Evolutionary conservation across 2,329 filamentous ascomycete species (phyloP), one percentile per base, ranked within the genome.

Genomic region (Penicillium sp.): DNA sequence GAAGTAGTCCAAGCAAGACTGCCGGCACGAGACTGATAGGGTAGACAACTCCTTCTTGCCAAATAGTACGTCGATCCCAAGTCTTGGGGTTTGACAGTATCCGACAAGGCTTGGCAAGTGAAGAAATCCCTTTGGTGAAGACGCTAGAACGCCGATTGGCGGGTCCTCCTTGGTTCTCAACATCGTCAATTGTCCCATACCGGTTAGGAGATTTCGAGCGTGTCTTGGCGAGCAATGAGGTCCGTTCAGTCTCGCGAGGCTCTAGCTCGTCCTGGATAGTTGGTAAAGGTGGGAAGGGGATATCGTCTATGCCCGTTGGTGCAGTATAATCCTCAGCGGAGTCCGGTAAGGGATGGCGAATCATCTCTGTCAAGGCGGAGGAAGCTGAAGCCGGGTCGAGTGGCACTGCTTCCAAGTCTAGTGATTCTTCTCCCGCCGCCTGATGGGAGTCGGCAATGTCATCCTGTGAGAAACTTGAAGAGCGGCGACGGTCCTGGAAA

Each of bases 1-100:
- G 78, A 1, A 98, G 74, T 17, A 95, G 69, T 0, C 93, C 93
- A 1, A 98, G 79, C 51, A 94, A 78, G 1, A 97, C 91, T 3
- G 91, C 86, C 2, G 93, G 93, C 11, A 96, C 63, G 51, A 84
- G 85, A 33, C 80, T 80, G 13, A 79, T 70, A 1, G 89, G 87
- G 26, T 80, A 74, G 8, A 88, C 64, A 2, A 94, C 65, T 0
- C 74, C 76, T 30, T 78, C 76, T 26, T 79, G 64, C 74, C 82
- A 84, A 5, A 94, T 72, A 1, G 76, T 69, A 50, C 75, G 77
- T 41, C 72, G 74, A 60, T 91, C 74, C 86, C 90, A 96, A 15
- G 73, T 74, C 50, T 84, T 85, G 0, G 86, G 84, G 53, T 81
- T 80, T 3, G 73, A 60, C 4, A 78, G 43, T 11, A 60, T 54